These are phyloP conservation scores for Leptodermis oblonga DNA, from an alignment of 257 asterid species.

Conservation along the genomic window DNA sequence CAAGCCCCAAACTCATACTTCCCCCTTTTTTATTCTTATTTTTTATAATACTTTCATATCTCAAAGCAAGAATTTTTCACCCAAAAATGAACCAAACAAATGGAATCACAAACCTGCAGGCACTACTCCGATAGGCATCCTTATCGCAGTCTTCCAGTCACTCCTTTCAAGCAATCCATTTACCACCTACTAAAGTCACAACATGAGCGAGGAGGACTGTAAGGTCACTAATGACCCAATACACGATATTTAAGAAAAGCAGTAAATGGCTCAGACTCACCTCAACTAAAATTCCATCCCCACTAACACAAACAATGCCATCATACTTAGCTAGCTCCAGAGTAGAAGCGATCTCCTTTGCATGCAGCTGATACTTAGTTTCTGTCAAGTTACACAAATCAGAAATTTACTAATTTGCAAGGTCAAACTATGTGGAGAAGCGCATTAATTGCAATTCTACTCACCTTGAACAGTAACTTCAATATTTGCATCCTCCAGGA, in stretches of 20 bases:
- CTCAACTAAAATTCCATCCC: conserved; percentile 95
- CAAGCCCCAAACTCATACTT: no score
- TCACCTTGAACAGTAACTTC: conserved; percentile 64
- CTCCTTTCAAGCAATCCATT: conserved; percentile 89
- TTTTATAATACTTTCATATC: neutral
- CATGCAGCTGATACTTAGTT: conserved; percentile 71
- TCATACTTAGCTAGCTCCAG: conserved; percentile 67
- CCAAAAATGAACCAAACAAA: neutral
- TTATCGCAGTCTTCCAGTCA: conserved; percentile 79
- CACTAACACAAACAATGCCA: conserved; percentile 91
- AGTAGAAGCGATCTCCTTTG: conserved; percentile 67
- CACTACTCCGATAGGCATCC: conserved; percentile 77
- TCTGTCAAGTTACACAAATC: conserved; percentile 44
- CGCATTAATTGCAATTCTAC: neutral
- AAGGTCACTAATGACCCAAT: conserved; percentile 18
- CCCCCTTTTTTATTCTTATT: neutral
- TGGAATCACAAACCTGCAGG: conserved; percentile 68
- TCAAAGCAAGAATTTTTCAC: neutral
- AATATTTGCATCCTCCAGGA: conserved; percentile 81
- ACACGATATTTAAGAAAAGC: conserved; percentile 1
- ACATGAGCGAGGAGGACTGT: conserved; percentile 24
- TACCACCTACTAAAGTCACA: conserved; percentile 65
- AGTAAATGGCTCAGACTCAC: conserved; percentile 34
- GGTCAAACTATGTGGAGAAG: neutral
- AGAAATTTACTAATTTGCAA: conserved; percentile 13